Percentiles rank a stretch among this genome's conserved stretches.
phyloP scores from a whole-genome alignment of 1,284 basidiomycete species.

The Moesziomyces aphidis region DNA sequence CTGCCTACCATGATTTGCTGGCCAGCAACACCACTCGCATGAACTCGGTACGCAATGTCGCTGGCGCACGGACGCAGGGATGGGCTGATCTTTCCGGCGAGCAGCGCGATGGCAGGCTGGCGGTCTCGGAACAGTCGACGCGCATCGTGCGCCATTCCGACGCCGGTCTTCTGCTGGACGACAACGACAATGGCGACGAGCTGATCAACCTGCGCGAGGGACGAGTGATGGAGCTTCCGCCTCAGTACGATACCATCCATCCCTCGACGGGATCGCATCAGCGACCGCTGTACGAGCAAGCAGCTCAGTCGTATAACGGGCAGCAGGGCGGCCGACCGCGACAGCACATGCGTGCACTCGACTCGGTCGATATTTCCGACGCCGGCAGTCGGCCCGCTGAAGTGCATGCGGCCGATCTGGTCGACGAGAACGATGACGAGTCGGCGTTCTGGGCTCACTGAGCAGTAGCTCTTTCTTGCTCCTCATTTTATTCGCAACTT shows the following conservation, averaged over 20 bases:
- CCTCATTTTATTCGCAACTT: background rate
- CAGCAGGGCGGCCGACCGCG: conserved; percentile 2
- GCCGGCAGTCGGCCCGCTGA: conserved; percentile 17
- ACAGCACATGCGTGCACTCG: conserved; percentile 14
- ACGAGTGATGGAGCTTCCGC: conserved; percentile 53
- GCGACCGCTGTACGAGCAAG: conserved; percentile 7
- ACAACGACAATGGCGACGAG: conserved; percentile 51
- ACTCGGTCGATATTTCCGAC: conserved; percentile 36
- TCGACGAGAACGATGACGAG: conserved; percentile 42
- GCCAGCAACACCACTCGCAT: conserved; percentile 25
- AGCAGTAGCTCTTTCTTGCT: background rate
- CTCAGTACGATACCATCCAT: conserved; percentile 55
- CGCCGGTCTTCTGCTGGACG: conserved; percentile 55
- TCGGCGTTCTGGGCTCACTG: conserved; percentile 45
- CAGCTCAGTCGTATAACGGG: conserved; percentile 6
- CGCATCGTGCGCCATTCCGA: conserved; percentile 53
- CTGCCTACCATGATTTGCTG: conserved; percentile 41
- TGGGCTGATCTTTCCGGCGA: conserved; percentile 25
- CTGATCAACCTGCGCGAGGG: conserved; percentile 16
- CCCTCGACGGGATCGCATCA: conserved; percentile 14
- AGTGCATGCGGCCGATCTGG: conserved; percentile 41
- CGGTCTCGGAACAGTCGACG: conserved; percentile 1
- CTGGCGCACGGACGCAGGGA: conserved; percentile 9
- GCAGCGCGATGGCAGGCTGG: background rate
- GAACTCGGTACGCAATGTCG: conserved; percentile 11